Percentiles rank a stretch among this genome's conserved stretches.
phyloP scores from a whole-genome alignment of 1,139 yeast genomes.

The Nakaseomyces kungkrabaensis region DNA sequence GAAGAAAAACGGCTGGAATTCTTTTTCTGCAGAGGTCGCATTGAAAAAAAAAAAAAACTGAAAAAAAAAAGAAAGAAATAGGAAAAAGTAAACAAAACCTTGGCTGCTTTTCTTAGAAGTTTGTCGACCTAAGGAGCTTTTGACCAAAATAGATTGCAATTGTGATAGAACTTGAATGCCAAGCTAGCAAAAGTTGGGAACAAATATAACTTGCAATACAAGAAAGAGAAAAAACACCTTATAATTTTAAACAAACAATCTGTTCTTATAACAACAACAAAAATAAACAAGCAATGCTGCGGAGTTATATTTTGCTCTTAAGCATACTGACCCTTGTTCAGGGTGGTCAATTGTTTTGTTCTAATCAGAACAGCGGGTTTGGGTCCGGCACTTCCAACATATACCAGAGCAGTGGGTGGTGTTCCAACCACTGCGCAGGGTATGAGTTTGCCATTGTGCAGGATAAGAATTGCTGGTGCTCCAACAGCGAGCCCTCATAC shows the following conservation, averaged over 20 bases:
- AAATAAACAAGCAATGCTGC: background rate
- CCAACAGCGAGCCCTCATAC: slow-evolving; percentile 9
- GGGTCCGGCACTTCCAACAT: background rate
- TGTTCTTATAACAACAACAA: background rate
- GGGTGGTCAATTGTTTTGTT: background rate
- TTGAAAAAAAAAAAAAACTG: no score
- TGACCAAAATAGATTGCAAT: background rate
- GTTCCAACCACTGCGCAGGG: slow-evolving; percentile 13
- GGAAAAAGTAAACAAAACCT: no score
- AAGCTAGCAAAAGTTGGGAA: no score
- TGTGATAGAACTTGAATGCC: no score
- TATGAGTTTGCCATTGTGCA: slow-evolving; percentile 19
- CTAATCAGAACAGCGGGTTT: background rate
- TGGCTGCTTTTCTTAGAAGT: no score
- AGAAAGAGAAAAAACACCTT: background rate
- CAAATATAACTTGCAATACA: no score
- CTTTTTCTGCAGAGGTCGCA: no score
- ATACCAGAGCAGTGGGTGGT: slow-evolving; percentile 17
- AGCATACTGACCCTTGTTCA: background rate
- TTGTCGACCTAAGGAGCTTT: no score
- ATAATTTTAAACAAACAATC: background rate
- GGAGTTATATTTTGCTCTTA: background rate
- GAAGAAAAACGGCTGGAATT: no score
- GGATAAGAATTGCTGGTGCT: slow-evolving; percentile 19
- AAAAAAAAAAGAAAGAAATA: no score